Percentiles rank a stretch among this genome's conserved stretches.
Evolutionary conservation across 495 filamentous ascomycete species (phyloP).

Genomic region (Aspergillus heteromorphus): DNA sequence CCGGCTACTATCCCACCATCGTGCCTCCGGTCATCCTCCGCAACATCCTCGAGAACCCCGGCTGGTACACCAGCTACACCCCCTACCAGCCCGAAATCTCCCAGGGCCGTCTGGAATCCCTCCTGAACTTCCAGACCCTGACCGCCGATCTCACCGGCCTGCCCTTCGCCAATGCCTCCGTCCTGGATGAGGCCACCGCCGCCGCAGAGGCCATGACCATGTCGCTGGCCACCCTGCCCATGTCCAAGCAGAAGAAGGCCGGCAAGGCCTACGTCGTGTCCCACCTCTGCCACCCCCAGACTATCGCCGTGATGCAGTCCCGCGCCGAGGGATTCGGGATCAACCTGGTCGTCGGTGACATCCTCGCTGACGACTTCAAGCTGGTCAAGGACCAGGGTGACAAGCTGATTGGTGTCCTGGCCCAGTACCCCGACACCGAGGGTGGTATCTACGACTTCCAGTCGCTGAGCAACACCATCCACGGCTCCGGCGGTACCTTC

Average conservation of each 20-base stretch:
- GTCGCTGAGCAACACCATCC: constrained; percentile 67
- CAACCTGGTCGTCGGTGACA: constrained; percentile 66
- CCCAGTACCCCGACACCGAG: constrained; percentile 91
- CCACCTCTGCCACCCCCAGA: constrained; percentile 80
- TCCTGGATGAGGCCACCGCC: constrained; percentile 90
- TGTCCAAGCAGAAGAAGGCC: constrained; percentile 64
- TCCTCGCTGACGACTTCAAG: constrained; percentile 57
- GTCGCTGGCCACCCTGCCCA: constrained; percentile 71
- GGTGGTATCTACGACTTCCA: constrained; percentile 76
- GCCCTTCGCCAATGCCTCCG: constrained; percentile 87
- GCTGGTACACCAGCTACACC: constrained; percentile 98
- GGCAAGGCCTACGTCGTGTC: constrained; percentile 83
- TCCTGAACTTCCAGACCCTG: constrained; percentile 96
- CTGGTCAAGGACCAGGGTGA: constrained; percentile 69
- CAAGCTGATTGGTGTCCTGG: constrained; percentile 83
- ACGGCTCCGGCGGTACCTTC: constrained; percentile 74
- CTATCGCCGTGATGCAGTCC: constrained; percentile 76
- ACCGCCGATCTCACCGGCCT: constrained; percentile 86
- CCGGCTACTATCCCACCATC: constrained; percentile 81
- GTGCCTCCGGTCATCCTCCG: constrained; percentile 90
- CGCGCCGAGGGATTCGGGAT: constrained; percentile 94
- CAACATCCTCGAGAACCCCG: constrained; percentile 90
- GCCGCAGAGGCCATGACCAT: constrained; percentile 98
- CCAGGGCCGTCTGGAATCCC: constrained; percentile 86
- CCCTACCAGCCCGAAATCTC: constrained; percentile 99